phyloP scores from a whole-genome alignment of 352 stramenopile genomes.

The Phytopythium mirpurense region DNA sequence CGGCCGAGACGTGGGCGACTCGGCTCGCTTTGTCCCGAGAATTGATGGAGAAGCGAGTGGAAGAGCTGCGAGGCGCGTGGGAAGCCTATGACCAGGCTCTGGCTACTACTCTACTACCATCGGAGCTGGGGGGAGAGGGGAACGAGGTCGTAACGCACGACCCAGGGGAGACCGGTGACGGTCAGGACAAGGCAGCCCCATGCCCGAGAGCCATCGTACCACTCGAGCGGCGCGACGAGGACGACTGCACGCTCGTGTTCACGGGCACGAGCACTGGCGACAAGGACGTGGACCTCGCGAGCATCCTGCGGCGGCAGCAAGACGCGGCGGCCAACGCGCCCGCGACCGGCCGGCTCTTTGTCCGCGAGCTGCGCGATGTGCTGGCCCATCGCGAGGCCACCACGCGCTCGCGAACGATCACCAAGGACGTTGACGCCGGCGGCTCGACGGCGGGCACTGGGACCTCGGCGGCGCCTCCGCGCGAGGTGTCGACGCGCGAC shows the following conservation, averaged over 20 bases:
- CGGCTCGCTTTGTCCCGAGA: slow-evolving; percentile 10
- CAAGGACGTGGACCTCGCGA: slow-evolving; percentile 51
- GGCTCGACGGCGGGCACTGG: background rate
- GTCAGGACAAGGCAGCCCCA: background rate
- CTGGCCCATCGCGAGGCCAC: slow-evolving; percentile 37
- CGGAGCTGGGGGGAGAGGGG: background rate
- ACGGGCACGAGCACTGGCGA: slow-evolving; percentile 72
- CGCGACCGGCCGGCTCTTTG: slow-evolving; percentile 23
- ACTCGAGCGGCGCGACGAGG: slow-evolving; percentile 3
- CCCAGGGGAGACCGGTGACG: background rate
- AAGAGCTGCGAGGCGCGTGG: slow-evolving; percentile 23
- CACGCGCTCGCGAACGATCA: slow-evolving; percentile 14
- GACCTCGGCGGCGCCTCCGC: background rate
- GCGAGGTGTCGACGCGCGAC: background rate
- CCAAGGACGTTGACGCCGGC: slow-evolving; percentile 43
- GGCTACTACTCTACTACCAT: background rate
- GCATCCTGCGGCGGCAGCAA: slow-evolving; percentile 32
- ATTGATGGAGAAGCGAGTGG: slow-evolving; percentile 16
- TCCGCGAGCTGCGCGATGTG: slow-evolving; percentile 48
- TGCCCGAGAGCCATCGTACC: background rate
- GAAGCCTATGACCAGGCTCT: slow-evolving; percentile 14
- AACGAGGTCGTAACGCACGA: background rate
- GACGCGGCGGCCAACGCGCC: slow-evolving; percentile 7
- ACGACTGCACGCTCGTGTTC: slow-evolving; percentile 47
- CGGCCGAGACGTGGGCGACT: slow-evolving; percentile 2